Conservation (phyloP, 2,329 filamentous ascomycete species). For the Niveomyces coronatus region DNA sequence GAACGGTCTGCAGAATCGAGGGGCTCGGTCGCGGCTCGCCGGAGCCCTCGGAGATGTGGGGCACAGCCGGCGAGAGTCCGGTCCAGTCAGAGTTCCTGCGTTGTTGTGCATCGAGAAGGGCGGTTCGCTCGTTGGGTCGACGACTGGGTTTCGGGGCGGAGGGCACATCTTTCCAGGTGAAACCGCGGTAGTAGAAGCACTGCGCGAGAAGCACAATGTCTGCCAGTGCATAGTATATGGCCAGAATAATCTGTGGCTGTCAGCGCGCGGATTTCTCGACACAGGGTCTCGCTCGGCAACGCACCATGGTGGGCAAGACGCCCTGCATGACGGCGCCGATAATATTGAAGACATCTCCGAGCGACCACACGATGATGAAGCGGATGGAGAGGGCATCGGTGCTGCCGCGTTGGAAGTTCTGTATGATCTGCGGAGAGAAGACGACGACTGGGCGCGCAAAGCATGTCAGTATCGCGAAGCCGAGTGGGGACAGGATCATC, state of each 20-base stretch:
- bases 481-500: not conserved
- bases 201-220: slow-evolving; percentile 82
- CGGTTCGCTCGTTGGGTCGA: slow-evolving; percentile 42
- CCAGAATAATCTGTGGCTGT: slow-evolving; percentile 60
- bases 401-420: slow-evolving; percentile 78
- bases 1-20: slow-evolving; percentile 44
- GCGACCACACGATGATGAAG: slow-evolving; percentile 87
- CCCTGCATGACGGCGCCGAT: slow-evolving; percentile 84
- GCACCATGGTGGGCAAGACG: slow-evolving; percentile 83
- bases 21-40: slow-evolving; percentile 34
- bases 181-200: slow-evolving; percentile 93
- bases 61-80: slow-evolving; percentile 70
- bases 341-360: slow-evolving; percentile 94
- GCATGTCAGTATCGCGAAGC: not conserved
- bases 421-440: slow-evolving; percentile 92
- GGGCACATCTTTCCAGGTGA: slow-evolving; percentile 50
- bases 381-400: slow-evolving; percentile 83
- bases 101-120: slow-evolving; percentile 36
- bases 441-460: slow-evolving; percentile 59
- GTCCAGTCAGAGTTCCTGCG: slow-evolving; percentile 47
- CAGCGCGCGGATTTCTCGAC: not conserved
- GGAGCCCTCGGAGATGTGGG: slow-evolving; percentile 48
- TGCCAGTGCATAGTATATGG: slow-evolving; percentile 85
- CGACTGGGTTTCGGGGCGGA: slow-evolving; percentile 30
- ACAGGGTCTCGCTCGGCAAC: slow-evolving; percentile 9